Evolutionary conservation across 805 yeast species (phyloP).

Genomic region (Blastobotrys attinorum): DNA sequence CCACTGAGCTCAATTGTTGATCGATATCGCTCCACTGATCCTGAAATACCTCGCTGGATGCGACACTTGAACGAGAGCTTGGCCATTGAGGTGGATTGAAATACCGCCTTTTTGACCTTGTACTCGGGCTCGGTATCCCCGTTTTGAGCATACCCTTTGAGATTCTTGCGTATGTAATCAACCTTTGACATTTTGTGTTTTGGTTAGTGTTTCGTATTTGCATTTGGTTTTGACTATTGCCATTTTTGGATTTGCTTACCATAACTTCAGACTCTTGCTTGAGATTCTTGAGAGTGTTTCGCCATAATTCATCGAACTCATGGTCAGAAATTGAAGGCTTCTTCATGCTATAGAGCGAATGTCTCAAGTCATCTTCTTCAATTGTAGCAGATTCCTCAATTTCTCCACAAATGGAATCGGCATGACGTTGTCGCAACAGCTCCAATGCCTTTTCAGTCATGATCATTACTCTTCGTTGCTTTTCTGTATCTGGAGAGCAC

Average conservation of each 20-base stretch:
- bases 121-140: constrained; percentile 12
- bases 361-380: constrained; percentile 23
- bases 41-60: constrained; percentile 10
- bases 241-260: constrained; percentile 16
- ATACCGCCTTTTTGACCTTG: constrained; percentile 10
- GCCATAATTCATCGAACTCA: constrained; percentile 74
- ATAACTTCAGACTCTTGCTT: constrained; percentile 37
- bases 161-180: constrained; percentile 14
- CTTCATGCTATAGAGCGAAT: constrained; percentile 18
- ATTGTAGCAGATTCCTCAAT: constrained; percentile 32
- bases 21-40: constrained; percentile 18
- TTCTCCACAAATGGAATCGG: constrained; percentile 46
- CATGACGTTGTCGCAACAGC: constrained; percentile 59
- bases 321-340: constrained; percentile 31
- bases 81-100: constrained; percentile 20
- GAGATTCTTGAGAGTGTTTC: constrained; percentile 50
- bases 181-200: constrained; percentile 7
- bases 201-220: background rate
- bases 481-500: constrained; percentile 70
- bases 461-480: constrained; percentile 56
- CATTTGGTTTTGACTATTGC: too few species aligned
- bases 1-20: constrained; percentile 6
- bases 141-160: constrained; percentile 13
- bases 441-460: constrained; percentile 59
- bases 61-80: constrained; percentile 18